Percentiles rank a stretch among this genome's conserved stretches.
Evolutionary conservation across 345 rosid species (phyloP).

Genomic region (Arabidopsis suecica): DNA sequence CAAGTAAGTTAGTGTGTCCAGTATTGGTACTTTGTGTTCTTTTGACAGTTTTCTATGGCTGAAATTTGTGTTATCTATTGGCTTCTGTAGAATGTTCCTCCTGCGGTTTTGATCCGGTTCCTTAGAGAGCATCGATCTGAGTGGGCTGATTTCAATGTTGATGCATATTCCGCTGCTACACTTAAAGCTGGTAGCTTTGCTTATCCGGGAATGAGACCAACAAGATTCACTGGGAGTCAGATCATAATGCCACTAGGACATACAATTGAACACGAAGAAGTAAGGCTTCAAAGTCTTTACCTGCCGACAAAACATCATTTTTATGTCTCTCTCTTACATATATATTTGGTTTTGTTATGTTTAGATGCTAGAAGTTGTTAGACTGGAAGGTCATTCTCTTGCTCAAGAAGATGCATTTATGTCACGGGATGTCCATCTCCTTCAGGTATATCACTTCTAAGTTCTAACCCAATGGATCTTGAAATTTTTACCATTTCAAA

Average conservation of each 20-base stretch:
- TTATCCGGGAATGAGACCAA: conserved; percentile 92
- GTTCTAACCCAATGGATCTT: background rate
- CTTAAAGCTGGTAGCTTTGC: conserved; percentile 81
- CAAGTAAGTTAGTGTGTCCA: conserved; percentile 57
- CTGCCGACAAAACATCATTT: background rate
- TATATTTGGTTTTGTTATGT: conserved; percentile 18
- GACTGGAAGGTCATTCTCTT: conserved; percentile 94
- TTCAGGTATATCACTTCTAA: conserved; percentile 65
- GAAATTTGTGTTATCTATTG: conserved; percentile 24
- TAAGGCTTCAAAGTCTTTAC: conserved; percentile 32
- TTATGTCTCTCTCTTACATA: background rate
- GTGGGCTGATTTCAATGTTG: conserved; percentile 99
- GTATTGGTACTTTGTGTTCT: background rate
- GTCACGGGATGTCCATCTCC: conserved; percentile 90
- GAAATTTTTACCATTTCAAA: background rate
- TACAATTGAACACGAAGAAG: conserved; percentile 98
- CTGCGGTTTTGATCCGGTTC: conserved; percentile 93
- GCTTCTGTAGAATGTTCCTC: conserved; percentile 76
- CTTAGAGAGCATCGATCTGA: conserved; percentile 97
- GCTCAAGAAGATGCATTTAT: conserved; percentile 94
- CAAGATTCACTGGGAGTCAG: conserved; percentile 95
- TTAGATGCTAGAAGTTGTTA: conserved; percentile 92
- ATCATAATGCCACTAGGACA: conserved; percentile 96
- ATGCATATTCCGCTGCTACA: conserved; percentile 92
- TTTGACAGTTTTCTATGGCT: background rate